These are phyloP conservation scores for Rostrohypoxylon terebratum DNA, from an alignment of 495 filamentous ascomycete species.

Conservation along the genomic window DNA sequence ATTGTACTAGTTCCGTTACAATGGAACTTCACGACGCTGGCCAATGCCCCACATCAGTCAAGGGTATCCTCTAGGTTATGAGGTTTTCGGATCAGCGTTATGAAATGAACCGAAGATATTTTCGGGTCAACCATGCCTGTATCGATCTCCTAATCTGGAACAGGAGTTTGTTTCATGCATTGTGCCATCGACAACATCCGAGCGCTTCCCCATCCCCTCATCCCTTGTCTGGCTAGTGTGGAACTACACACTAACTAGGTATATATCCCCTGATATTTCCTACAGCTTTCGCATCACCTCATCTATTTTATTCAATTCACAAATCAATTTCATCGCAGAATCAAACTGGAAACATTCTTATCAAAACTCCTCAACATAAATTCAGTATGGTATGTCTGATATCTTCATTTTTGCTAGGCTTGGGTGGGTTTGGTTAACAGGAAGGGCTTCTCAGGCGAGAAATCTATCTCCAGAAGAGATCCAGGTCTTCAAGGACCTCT, in stretches of 20 bases:
- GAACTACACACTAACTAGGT: too few species aligned
- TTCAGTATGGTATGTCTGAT: constrained; percentile 21
- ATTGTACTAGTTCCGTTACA: too few species aligned
- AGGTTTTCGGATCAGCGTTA: constrained; percentile 4
- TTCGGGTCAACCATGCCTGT: constrained; percentile 22
- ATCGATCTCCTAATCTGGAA: constrained; percentile 39
- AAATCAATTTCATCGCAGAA: neutral
- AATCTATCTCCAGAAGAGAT: constrained; percentile 50
- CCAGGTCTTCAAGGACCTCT: constrained; percentile 52
- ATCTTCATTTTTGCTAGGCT: too few species aligned
- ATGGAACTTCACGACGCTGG: too few species aligned
- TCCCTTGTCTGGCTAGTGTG: neutral
- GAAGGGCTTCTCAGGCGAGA: constrained; percentile 45
- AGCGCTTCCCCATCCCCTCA: constrained; percentile 15
- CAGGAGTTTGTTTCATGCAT: constrained; percentile 41
- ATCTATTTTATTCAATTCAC: neutral
- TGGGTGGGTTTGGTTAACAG: neutral
- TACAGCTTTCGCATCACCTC: constrained; percentile 5
- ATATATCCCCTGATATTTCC: constrained; percentile 12
- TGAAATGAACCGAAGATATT: neutral
- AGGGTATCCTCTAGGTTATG: neutral
- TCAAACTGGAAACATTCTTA: neutral
- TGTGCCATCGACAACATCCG: constrained; percentile 13
- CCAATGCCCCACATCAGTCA: neutral
- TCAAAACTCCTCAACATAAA: neutral